Conservation (phyloP, 257 asterid species). For the Plantago ovata region DNA sequence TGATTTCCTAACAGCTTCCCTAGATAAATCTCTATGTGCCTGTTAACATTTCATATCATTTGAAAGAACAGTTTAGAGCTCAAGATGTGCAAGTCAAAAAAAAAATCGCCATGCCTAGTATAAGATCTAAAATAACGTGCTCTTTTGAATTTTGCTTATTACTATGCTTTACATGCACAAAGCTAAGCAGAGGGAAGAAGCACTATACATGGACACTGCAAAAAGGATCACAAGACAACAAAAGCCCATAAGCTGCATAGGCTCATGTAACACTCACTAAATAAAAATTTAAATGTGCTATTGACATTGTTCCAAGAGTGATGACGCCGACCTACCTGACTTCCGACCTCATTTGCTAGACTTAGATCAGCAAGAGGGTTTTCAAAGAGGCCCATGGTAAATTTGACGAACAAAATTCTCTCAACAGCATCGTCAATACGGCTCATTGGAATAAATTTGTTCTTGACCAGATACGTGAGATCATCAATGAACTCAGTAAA, state of each 20-base stretch:
- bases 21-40: slow-evolving; percentile 78
- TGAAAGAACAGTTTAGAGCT: not conserved
- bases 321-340: slow-evolving; percentile 45
- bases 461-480: slow-evolving; percentile 66
- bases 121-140: not conserved
- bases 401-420: slow-evolving; percentile 73
- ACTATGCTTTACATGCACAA: not conserved
- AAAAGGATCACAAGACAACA: too few relatives aligned
- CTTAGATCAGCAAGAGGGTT: slow-evolving; percentile 80
- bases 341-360: slow-evolving; percentile 67
- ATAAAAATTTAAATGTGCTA: not conserved
- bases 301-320: not conserved
- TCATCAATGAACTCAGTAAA: slow-evolving; percentile 67
- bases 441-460: slow-evolving; percentile 49
- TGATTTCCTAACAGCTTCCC: slow-evolving; percentile 87
- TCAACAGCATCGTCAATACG: slow-evolving; percentile 85
- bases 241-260: too few relatives aligned
- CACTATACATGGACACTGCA: too few relatives aligned
- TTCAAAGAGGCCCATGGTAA: slow-evolving; percentile 87
- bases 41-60: slow-evolving; percentile 26
- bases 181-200: not conserved
- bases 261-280: too few relatives aligned
- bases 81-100: slow-evolving; percentile 2
- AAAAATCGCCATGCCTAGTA: not conserved
- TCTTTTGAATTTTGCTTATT: not conserved